Evolutionary conservation across 1,139 yeast genomes (phyloP), one percentile per base, ranked within the genome.

Genomic region (Suhomyces maxii): DNA sequence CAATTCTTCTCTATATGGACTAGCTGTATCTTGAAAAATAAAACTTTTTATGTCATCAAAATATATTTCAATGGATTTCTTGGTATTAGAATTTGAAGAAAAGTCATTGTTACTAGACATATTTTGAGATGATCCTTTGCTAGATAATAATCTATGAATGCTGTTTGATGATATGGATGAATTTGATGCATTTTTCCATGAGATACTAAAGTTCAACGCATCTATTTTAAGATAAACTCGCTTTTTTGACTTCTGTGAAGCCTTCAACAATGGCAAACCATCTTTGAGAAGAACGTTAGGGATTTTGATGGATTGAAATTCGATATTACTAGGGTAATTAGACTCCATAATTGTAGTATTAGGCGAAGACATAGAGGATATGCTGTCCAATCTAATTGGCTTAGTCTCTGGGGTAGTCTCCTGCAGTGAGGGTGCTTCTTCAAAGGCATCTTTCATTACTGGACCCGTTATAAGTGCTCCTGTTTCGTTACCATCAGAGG

Each of bases 1-100:
- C 52, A 88, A 78, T 62, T 89, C 96, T 58, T 91, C 97, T 49
- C 96, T 71, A 59, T 89, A 91, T 52, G 87, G 86, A 26, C 79
- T 75, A 1, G 97, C 97, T 54, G 86, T 86, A 11, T 74, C 77
- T 9, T 84, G 89, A 9, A 77, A 71, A 45, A 90, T 69, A 1
- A 89, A 77, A 47, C 82, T 84, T 53, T 82, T 82, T 37, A 93
- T 86, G 46, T 82, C 82, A 60, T 88, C 96, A 12, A 89, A 71
- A n/a, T 77, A 70, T 48, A 90, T 71, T 40, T 69, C 75, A 23
- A 80, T 77, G 11, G 74, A 61, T 32, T 64, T 63, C 40, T 42
- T 46, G 2, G 46, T 50, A 47, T 60, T 58, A 10, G 57, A 46
- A 8, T 51, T 39, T 37, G 74, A 61, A 45, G 72, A 73, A 50